Evolutionary conservation across 2,329 filamentous ascomycete species (phyloP).

Genomic region (Verticillium albo-atrum): DNA sequence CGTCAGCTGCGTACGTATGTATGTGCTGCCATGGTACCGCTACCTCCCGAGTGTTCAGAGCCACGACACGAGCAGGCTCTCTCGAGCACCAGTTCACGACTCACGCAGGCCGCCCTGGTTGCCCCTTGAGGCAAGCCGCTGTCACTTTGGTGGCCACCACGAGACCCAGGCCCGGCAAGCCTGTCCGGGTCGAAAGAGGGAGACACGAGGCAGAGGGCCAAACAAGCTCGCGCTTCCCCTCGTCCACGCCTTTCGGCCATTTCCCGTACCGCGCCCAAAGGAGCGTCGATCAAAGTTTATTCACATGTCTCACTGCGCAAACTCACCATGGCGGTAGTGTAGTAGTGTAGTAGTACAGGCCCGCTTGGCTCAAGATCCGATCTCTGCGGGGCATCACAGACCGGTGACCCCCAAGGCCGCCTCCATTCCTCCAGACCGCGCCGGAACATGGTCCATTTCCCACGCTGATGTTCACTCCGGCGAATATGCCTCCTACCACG

Average conservation of each 20-base stretch:
- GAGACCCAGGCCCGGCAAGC: neutral
- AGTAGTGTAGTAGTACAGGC: no score
- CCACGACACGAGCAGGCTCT: neutral
- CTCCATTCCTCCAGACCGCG: neutral
- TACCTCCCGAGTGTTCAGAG: neutral
- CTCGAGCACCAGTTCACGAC: neutral
- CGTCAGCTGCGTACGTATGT: neutral
- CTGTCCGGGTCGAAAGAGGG: neutral
- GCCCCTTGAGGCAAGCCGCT: neutral
- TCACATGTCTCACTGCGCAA: neutral
- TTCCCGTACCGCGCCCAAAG: neutral
- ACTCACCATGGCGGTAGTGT: neutral
- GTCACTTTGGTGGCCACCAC: neutral
- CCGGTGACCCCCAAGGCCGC: neutral
- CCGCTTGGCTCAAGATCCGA: neutral
- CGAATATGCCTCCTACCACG: neutral
- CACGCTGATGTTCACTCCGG: neutral
- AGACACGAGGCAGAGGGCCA: neutral
- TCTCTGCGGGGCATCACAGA: neutral
- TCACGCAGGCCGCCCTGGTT: neutral
- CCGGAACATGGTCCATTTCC: neutral
- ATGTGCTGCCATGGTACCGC: neutral
- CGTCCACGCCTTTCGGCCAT: neutral
- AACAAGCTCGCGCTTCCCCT: neutral
- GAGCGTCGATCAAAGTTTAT: neutral